Percentiles rank a stretch among this genome's conserved stretches.
Evolutionary conservation across 2,329 filamentous ascomycete species (phyloP).

Genomic region (Zarea fungicola): DNA sequence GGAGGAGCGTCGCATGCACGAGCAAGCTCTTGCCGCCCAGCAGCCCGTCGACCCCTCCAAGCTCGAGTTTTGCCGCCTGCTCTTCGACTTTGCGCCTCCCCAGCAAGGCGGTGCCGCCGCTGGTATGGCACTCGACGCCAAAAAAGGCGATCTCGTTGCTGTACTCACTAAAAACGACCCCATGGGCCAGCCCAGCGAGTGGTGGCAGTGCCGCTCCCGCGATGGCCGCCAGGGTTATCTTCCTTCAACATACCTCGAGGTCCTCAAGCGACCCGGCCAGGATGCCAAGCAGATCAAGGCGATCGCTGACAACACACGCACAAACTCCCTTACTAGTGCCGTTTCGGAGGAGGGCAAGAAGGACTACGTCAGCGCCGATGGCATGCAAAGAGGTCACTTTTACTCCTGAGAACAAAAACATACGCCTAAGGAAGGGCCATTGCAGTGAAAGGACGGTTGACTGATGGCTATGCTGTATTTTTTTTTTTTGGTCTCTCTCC

Average conservation of each 20-base stretch:
- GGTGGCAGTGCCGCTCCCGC: conserved; percentile 91
- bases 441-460: too few relatives aligned
- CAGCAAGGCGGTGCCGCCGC: too few relatives aligned
- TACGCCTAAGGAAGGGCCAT: background rate
- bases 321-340: conserved; percentile 46
- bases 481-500: too few relatives aligned
- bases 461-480: too few relatives aligned
- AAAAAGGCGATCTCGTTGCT: conserved; percentile 92
- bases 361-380: conserved; percentile 48
- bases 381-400: conserved; percentile 55
- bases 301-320: conserved; percentile 40
- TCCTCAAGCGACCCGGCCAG: conserved; percentile 52
- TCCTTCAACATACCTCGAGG: conserved; percentile 83
- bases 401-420: conserved; percentile 39
- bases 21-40: conserved; percentile 45
- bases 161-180: conserved; percentile 91
- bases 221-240: conserved; percentile 90
- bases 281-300: conserved; percentile 49
- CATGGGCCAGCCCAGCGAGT: conserved; percentile 85
- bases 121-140: conserved; percentile 81
- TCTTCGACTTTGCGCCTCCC: conserved; percentile 93
- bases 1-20: conserved; percentile 57
- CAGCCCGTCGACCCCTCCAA: conserved; percentile 75
- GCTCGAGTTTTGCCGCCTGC: conserved; percentile 90
- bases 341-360: conserved; percentile 42